Evolutionary conservation across 176 grass and related monocot genomes (phyloP), one percentile per base, ranked within the genome.

Genomic region (Coix lacrymajobi): DNA sequence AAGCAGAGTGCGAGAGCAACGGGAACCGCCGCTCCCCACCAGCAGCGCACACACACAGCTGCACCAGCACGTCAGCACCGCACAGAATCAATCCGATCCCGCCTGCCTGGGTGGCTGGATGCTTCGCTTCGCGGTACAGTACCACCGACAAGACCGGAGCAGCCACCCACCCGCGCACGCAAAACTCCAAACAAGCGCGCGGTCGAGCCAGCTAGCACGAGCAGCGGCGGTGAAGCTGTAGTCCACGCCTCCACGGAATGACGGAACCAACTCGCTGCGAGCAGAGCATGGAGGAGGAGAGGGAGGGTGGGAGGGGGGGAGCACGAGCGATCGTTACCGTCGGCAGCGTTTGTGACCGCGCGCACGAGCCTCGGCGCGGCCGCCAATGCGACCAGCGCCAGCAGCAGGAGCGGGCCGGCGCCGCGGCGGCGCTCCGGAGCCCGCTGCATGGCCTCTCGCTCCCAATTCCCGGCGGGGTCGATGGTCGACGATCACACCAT

Each of bases 291-390:
- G n/a, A n/a, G n/a, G n/a, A n/a, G n/a, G n/a, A n/a, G n/a, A n/a
- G n/a, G n/a, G n/a, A 34, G 15, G 26, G 3, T 15, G 19, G 7
- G 0, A 24, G 24, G 2, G 38, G 11, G 11, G 0, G 8, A 45
- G 28, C 12, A 11, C 11, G 51, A 26, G 41, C 3, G 24, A 34
- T 28, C 0, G 32, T 81, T 75, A 90, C 88, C 84, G 61, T 90
- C 88, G 16, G 80, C 51, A 1, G 80, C 67, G 69, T 79, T 80
- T 32, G 88, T 90, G 80, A 62, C 62, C 32, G 88, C 79, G 62
- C 68, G 13, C 80, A 10, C 88, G 24, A 66, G 60, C 17, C 58
- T 51, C 38, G 84, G 88, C 79, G 79, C 66, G 36, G 38, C 49
- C 29, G 30, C 64, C 84, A 83, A 90, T 87, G 88, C 67, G 19